Conservation (phyloP, 371 early-diverging fungal species). For the Haplosporangium sp. region DNA sequence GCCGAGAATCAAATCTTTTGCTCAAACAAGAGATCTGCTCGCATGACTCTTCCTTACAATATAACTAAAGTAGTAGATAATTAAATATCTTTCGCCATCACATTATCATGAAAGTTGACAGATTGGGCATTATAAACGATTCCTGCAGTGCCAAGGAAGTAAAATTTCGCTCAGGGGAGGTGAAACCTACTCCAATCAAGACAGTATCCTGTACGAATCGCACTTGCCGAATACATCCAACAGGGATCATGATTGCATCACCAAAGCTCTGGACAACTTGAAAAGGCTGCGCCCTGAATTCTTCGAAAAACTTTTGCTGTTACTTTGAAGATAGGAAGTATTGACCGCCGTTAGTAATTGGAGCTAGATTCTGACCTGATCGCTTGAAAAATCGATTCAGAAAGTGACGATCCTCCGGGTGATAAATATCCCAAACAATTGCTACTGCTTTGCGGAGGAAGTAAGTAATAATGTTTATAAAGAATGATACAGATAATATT, state of each 20-base stretch:
- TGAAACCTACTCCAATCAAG: conserved; percentile 78
- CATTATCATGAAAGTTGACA: not conserved
- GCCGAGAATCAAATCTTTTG: not conserved
- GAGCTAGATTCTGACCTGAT: conserved; percentile 53
- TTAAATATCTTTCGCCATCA: conserved; percentile 7
- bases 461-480: not conserved
- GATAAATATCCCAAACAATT: conserved; percentile 81
- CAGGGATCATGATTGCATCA: conserved; percentile 82
- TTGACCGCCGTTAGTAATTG: conserved; percentile 70
- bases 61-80: conserved; percentile 18
- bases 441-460: conserved; percentile 28
- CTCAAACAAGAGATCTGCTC: too few relatives aligned
- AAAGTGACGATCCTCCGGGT: conserved; percentile 54
- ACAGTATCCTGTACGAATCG: conserved; percentile 71
- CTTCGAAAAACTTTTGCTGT: conserved; percentile 54
- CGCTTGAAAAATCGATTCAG: conserved; percentile 61
- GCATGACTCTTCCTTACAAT: not conserved
- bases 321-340: conserved; percentile 63
- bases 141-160: not conserved
- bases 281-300: conserved; percentile 61
- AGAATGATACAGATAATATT: not conserved
- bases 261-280: conserved; percentile 72
- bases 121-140: not conserved
- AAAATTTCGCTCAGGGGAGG: conserved; percentile 69
- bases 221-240: conserved; percentile 84